Evolutionary conservation across 305 asterid species (phyloP).

Genomic region (Fraxinus sp.): DNA sequence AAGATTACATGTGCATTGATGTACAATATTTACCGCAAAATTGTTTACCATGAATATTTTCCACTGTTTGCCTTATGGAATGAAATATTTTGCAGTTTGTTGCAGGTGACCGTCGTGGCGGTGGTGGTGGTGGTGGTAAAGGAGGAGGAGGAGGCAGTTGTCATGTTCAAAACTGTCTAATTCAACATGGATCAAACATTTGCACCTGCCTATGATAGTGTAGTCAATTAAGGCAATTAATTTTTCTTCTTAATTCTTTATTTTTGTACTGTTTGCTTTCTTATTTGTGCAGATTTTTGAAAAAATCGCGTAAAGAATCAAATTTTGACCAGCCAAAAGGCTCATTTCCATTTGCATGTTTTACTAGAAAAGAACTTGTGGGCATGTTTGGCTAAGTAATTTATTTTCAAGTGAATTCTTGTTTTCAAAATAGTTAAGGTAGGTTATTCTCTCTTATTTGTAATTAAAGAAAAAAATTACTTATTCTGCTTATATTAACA

Average conservation of each 20-base stretch:
- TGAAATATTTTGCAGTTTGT: background rate
- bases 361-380: background rate
- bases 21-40: too few relatives aligned
- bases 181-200: background rate
- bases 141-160: background rate
- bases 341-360: background rate
- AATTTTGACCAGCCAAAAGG: background rate
- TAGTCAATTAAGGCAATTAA: too few relatives aligned
- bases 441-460: background rate
- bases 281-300: background rate
- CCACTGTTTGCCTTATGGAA: background rate
- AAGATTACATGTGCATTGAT: background rate
- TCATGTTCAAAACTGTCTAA: background rate
- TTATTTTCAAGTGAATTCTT: background rate
- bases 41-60: background rate
- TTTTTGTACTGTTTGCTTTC: too few relatives aligned
- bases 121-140: too few relatives aligned
- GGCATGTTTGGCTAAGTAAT: background rate
- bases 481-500: too few relatives aligned
- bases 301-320: background rate
- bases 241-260: too few relatives aligned
- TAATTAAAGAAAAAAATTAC: too few relatives aligned
- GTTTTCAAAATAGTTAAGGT: background rate
- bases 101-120: background rate
- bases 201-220: too few relatives aligned